Base-by-base conservation (phyloP, 2,329 filamentous ascomycete genomes). In the Aspergillus chevalieri region DNA sequence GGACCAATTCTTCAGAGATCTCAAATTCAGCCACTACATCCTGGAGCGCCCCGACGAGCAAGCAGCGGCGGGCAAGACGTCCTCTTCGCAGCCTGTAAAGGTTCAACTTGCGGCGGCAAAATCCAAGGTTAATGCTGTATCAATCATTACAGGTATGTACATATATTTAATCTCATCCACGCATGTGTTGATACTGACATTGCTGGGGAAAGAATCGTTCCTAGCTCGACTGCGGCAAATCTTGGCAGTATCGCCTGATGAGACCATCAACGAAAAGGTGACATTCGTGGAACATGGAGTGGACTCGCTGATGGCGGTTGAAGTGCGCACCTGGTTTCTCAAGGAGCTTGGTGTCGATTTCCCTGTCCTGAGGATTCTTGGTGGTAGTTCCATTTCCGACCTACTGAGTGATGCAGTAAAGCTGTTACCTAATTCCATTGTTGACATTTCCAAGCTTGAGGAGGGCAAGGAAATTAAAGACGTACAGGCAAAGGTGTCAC, bases 261-360 rank as follows among this genome's bases (percentile, higher is more conserved):
- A 53, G 43, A 26, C 43, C 9, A n/a, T 51, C 10, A 30, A 49
- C 30, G 9, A n/a, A 6, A 36, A 46, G 21, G 33, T 41, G 9
- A 28, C 51, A 1, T 34, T 65, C 2, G 52, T 61, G 5, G 66
- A 72, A 33, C 58, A 67, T 14, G 64, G 70, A 1, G 52, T 68
- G 14, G 72, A 74, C 48, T 73, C 70, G 3, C 50, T 74, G 0
- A 46, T 71, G 4, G 69, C 70, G 0, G 68, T 74, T 3, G 67
- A 71, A 30, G 47, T 74, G 3, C 71, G 76, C 0, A 58, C 70
- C 2, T 81, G 77, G 77, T 75, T 79, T 53, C 30, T 71, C 15
- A 74, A 74, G 44, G 65, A 75, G 39, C 43, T 78, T 0, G 51
- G 69, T 0, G 59, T 71, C 0, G 72, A 78, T 45, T 65, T 79